Percentiles rank a stretch among this genome's conserved stretches.
Evolutionary conservation across 1,284 basidiomycete genomes (phyloP).

Genomic region (Bondarzewia mesenterica): DNA sequence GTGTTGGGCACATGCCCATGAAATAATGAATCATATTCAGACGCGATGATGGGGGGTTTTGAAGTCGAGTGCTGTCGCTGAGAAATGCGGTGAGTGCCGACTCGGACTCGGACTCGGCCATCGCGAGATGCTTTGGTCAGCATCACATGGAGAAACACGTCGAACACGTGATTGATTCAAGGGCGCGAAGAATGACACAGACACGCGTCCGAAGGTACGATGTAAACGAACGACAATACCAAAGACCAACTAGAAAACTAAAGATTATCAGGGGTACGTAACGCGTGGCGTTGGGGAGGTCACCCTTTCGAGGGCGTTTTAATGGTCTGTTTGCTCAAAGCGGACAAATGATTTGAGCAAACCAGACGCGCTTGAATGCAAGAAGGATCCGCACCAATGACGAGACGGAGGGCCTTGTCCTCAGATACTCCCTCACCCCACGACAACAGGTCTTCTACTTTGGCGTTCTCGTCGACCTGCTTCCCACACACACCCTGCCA

Average conservation of each 20-base stretch:
- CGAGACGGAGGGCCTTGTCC: slow-evolving; percentile 28
- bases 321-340: too few species aligned
- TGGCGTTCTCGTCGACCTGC: slow-evolving; percentile 27
- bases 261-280: not conserved
- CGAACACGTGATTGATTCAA: not conserved
- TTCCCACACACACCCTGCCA: slow-evolving; percentile 32
- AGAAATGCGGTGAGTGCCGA: not conserved
- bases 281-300: too few species aligned
- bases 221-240: not conserved
- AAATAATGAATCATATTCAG: too few species aligned
- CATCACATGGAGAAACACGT: not conserved
- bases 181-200: not conserved
- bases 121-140: too few species aligned
- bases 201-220: not conserved
- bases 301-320: too few species aligned
- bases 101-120: not conserved
- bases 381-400: slow-evolving; percentile 26
- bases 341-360: too few species aligned
- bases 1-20: too few species aligned
- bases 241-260: too few species aligned
- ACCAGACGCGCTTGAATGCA: not conserved
- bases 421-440: slow-evolving; percentile 29
- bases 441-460: slow-evolving; percentile 25
- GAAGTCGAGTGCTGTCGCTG: too few species aligned
- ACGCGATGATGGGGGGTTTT: too few species aligned